Conservation (phyloP, 352 stramenopile genomes). For the Aphanomyces cochlioides region DNA sequence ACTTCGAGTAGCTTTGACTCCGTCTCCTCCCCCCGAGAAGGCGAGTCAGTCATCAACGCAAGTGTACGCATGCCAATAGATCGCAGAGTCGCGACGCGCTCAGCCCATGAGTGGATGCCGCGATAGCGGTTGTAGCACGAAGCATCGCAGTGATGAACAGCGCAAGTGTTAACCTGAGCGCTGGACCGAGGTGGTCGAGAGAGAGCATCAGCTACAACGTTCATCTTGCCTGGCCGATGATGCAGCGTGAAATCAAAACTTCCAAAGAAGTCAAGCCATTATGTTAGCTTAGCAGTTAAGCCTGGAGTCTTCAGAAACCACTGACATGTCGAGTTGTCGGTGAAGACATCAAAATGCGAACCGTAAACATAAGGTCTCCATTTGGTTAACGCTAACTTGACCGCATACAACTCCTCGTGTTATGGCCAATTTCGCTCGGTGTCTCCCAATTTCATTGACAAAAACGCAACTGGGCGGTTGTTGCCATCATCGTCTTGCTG, state of each 20-base stretch:
- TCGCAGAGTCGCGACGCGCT: too few species aligned
- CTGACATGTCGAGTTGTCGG: conserved; percentile 34
- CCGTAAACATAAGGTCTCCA: conserved; percentile 32
- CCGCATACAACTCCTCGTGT: conserved; percentile 32
- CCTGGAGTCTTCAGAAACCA: too few species aligned
- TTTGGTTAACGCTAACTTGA: conserved; percentile 32
- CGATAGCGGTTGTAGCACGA: background rate
- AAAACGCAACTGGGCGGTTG: conserved; percentile 36
- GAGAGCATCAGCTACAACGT: conserved; percentile 26
- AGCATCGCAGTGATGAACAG: conserved; percentile 1
- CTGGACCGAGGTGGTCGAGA: conserved; percentile 6
- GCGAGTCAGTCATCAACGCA: too few species aligned
- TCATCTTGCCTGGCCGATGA: too few species aligned
- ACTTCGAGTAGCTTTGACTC: too few species aligned
- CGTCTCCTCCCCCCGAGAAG: too few species aligned
- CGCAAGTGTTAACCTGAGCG: background rate
- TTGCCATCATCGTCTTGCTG: conserved; percentile 10
- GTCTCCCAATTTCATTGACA: conserved; percentile 30
- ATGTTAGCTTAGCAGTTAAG: too few species aligned
- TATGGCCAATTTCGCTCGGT: conserved; percentile 25
- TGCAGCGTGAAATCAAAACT: too few species aligned
- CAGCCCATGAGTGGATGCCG: too few species aligned
- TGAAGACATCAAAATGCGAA: conserved; percentile 30
- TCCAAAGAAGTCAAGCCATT: too few species aligned
- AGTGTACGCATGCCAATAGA: too few species aligned